Evolutionary conservation across 129 eudicot species (phyloP), one percentile per base, ranked within the genome.

Genomic region (Chrysanthemum lavandulifolium): DNA sequence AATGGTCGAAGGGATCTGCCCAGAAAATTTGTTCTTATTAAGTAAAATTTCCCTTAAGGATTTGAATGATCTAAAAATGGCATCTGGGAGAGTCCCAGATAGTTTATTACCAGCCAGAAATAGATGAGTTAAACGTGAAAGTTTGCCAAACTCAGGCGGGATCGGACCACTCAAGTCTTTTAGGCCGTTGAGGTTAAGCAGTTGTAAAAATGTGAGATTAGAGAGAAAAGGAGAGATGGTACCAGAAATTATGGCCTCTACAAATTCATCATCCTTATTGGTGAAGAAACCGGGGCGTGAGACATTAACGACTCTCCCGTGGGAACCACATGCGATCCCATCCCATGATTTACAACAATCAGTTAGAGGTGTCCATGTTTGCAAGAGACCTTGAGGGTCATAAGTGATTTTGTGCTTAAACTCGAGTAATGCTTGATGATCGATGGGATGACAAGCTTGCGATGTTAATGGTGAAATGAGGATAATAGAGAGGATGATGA

Each of bases 261-360:
- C 45, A 40, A 82, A 6, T 10, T 40, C 76, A 80, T 71, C 73
- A 62, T 85, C 98, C 4, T 73, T 75, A 54, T 81, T 90, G 9
- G 85, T 72, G 31, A 23, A 15, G 11, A 82, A 83, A 52, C 96
- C 96, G 2, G 96, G 73, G 11, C 89, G 86, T 51, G 96, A 69
- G 71, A 89, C 61, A 33, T 87, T 92, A 6, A 82, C 79, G 18
- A 92, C 98, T 56, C 96, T 76, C 29, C 92, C 95, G 45, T 79
- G 51, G 66, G 82, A 61, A 54, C 87, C 84, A 63, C 98, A 92
- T 1, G 82, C 79, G 14, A 92, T 58, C 76, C 98, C 98, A 2
- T 82, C 55, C 98, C 98, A 92, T 1, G 84, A 18, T 27, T 51
- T 76, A 87, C 98, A 89, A 78, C 98, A 92, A 67, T 92, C 88